These are phyloP conservation scores for Talaromyces sp. DNA, from an alignment of 2,329 filamentous ascomycete species.

Conservation along the genomic window DNA sequence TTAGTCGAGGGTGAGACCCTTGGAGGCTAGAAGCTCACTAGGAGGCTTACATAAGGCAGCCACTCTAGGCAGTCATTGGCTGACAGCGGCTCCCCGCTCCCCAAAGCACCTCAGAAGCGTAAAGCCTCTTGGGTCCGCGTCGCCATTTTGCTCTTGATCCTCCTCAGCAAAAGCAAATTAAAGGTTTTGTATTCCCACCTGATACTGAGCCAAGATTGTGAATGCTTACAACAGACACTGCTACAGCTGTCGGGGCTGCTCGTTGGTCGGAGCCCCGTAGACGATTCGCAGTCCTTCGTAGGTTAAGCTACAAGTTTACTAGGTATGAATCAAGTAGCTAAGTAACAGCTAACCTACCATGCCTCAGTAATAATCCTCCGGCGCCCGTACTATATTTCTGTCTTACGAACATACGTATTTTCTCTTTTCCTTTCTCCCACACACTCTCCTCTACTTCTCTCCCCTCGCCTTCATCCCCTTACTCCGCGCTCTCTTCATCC, in stretches of 20 bases:
- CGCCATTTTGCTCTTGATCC: neutral
- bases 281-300: neutral
- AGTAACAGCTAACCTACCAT: neutral
- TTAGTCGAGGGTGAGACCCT: neutral
- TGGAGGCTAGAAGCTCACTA: neutral
- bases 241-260: neutral
- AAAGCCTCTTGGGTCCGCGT: neutral
- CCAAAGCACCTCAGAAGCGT: neutral
- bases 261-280: neutral
- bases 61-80: slow-evolving; percentile 1
- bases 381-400: neutral
- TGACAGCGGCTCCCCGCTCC: slow-evolving; percentile 3
- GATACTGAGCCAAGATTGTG: neutral
- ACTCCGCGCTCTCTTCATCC: slow-evolving; percentile 18
- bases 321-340: neutral
- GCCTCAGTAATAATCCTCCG: neutral
- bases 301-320: neutral
- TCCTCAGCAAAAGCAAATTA: neutral
- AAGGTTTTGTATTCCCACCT: neutral
- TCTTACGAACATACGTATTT: neutral
- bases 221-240: neutral
- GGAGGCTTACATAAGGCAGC: slow-evolving; percentile 1
- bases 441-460: neutral
- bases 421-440: slow-evolving; percentile 12
- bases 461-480: slow-evolving; percentile 19